These are phyloP conservation scores for Mediolabrus comicus DNA, from an alignment of 108 stramenopile genomes.

Conservation along the genomic window DNA sequence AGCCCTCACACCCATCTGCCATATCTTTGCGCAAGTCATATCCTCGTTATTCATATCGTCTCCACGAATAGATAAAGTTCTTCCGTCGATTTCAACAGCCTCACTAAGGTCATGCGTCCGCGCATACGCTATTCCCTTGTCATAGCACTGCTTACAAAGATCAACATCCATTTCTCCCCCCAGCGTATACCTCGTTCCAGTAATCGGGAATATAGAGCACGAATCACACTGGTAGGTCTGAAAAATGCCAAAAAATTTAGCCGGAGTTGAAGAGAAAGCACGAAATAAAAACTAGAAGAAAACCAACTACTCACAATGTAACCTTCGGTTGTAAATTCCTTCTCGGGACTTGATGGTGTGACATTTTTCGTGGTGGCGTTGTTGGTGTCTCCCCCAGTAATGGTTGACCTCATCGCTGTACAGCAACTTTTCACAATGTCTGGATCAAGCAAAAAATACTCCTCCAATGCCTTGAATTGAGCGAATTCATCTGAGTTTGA, in stretches of 20 bases:
- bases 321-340: conserved; percentile 8
- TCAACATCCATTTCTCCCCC: conserved; percentile 60
- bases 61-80: conserved; percentile 36
- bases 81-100: conserved; percentile 59
- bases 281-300: background rate
- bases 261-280: background rate
- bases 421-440: conserved; percentile 41
- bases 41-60: conserved; percentile 43
- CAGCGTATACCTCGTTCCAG: conserved; percentile 55
- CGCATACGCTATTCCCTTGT: conserved; percentile 51
- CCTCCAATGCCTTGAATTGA: conserved; percentile 31
- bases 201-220: conserved; percentile 68
- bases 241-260: background rate
- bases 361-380: background rate
- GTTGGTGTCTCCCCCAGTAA: conserved; percentile 1
- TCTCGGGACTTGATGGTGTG: conserved; percentile 10
- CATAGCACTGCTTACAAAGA: conserved; percentile 66
- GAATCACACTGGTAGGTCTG: conserved; percentile 72
- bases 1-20: conserved; percentile 60
- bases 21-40: conserved; percentile 62
- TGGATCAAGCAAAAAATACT: conserved; percentile 13
- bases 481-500: conserved; percentile 26
- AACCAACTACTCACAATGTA: background rate
- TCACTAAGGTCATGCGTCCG: conserved; percentile 22
- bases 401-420: conserved; percentile 6